Conservation (phyloP, 2,329 filamentous ascomycete species). For the Arthrobotrys entomopaga region DNA sequence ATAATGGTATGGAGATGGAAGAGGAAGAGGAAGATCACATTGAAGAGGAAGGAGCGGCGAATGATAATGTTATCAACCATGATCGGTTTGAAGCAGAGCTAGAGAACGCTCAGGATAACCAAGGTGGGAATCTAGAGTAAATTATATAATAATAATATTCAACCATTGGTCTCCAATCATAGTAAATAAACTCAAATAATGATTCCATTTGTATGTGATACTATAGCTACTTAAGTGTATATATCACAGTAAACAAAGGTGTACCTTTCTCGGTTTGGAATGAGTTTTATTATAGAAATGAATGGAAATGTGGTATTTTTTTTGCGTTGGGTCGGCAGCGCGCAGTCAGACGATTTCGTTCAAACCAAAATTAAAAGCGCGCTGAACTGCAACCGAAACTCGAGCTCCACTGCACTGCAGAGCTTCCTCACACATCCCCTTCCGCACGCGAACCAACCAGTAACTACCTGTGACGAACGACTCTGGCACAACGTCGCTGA, state of each 20-base stretch:
- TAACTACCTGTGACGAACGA: neutral
- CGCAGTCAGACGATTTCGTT: conserved; percentile 50
- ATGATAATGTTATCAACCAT: neutral
- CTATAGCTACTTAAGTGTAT: no score
- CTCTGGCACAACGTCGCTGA: neutral
- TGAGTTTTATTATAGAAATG: no score
- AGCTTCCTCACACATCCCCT: conserved; percentile 1
- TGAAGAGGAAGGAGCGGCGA: neutral
- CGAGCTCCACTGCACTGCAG: conserved; percentile 22
- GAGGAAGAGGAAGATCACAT: neutral
- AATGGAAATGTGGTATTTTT: conserved; percentile 36
- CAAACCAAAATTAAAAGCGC: conserved; percentile 5
- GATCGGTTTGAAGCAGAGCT: neutral
- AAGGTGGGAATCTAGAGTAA: neutral
- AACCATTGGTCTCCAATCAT: no score
- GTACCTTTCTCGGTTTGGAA: no score
- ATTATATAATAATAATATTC: no score
- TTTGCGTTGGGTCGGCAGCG: conserved; percentile 21
- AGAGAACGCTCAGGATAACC: neutral
- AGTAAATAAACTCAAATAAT: no score
- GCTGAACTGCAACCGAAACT: conserved; percentile 15
- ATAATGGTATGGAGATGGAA: neutral
- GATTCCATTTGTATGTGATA: no score
- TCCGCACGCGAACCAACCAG: conserved; percentile 20
- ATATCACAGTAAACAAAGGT: no score